Evolutionary conservation across 2,329 filamentous ascomycete genomes (phyloP).

Genomic region (Tolypocladium tropicale): DNA sequence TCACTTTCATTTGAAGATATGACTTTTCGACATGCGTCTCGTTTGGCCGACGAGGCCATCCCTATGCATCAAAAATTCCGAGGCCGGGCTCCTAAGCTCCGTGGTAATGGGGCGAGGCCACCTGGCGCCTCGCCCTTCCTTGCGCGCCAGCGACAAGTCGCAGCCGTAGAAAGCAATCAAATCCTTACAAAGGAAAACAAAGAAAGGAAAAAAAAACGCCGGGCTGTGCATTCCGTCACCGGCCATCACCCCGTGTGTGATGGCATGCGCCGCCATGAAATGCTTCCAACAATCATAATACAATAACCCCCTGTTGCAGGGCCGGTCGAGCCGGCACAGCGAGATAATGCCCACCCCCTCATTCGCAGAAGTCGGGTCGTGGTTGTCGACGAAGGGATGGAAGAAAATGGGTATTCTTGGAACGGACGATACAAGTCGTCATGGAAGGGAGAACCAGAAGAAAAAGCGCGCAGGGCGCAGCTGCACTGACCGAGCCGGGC

Average conservation of each 20-base stretch:
- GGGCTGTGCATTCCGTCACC: slow-evolving; percentile 11
- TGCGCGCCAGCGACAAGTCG: not conserved
- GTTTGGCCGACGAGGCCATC: not conserved
- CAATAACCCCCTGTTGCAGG: slow-evolving; percentile 1
- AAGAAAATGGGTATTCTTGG: slow-evolving; percentile 2
- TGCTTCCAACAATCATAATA: slow-evolving; percentile 10
- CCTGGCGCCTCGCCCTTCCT: not conserved
- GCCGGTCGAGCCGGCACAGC: not conserved
- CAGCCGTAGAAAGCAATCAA: not conserved
- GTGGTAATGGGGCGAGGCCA: not conserved
- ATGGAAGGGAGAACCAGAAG: not conserved
- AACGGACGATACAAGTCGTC: not conserved
- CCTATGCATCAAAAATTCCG: not conserved
- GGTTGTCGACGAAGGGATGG: not conserved
- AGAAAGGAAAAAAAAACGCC: slow-evolving; percentile 17
- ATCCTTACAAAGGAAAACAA: slow-evolving; percentile 9
- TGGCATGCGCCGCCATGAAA: slow-evolving; percentile 9
- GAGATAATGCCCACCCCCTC: not conserved
- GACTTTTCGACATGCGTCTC: not conserved
- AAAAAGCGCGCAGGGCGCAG: not conserved
- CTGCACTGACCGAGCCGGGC: not conserved
- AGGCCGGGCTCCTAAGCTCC: not conserved
- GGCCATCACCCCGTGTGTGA: slow-evolving; percentile 5
- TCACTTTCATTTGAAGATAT: not conserved
- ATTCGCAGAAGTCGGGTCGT: not conserved